Percentiles rank a stretch among this genome's conserved stretches.
These are phyloP conservation scores for Aureobasidium sp. DNA, from an alignment of 2,329 filamentous ascomycete species.

Conservation along the genomic window DNA sequence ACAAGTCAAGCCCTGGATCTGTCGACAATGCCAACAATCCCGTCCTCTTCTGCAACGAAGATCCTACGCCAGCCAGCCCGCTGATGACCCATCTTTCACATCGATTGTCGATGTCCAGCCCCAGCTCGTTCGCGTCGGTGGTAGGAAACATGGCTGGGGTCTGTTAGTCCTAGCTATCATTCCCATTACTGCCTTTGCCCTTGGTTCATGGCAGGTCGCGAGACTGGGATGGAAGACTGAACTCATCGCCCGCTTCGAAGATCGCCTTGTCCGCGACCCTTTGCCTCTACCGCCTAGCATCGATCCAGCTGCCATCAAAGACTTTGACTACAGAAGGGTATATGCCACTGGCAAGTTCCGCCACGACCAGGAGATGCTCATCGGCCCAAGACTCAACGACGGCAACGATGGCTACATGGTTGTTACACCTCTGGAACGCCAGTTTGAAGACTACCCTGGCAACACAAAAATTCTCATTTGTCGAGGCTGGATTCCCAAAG, in stretches of 20 bases:
- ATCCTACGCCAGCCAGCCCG: conserved; percentile 40
- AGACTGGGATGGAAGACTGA: conserved; percentile 91
- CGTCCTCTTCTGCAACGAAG: conserved; percentile 21
- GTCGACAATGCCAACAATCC: conserved; percentile 21
- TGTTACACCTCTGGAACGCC: conserved; percentile 77
- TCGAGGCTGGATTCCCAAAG: conserved; percentile 84
- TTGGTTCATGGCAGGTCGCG: conserved; percentile 94
- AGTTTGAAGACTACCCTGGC: conserved; percentile 22
- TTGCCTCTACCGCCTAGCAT: conserved; percentile 76
- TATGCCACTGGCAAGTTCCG: conserved; percentile 62
- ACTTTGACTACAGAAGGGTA: conserved; percentile 89
- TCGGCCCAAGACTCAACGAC: conserved; percentile 82
- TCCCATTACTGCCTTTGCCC: conserved; percentile 77
- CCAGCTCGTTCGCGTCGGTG: conserved; percentile 60
- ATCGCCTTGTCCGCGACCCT: conserved; percentile 77
- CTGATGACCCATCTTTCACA: conserved; percentile 69
- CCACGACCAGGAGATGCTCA: conserved; percentile 93
- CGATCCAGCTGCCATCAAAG: conserved; percentile 69
- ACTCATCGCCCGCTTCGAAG: conserved; percentile 82
- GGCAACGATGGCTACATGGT: conserved; percentile 88
- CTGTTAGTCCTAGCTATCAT: conserved; percentile 79
- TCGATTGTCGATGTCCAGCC: conserved; percentile 84
- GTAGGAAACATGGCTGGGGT: conserved; percentile 68
- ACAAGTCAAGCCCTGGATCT: conserved; percentile 13
- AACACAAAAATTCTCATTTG: conserved; percentile 72